Evolutionary conservation across 2,329 filamentous ascomycete species (phyloP).

Genomic region (Aspergillus pseudonomiae): DNA sequence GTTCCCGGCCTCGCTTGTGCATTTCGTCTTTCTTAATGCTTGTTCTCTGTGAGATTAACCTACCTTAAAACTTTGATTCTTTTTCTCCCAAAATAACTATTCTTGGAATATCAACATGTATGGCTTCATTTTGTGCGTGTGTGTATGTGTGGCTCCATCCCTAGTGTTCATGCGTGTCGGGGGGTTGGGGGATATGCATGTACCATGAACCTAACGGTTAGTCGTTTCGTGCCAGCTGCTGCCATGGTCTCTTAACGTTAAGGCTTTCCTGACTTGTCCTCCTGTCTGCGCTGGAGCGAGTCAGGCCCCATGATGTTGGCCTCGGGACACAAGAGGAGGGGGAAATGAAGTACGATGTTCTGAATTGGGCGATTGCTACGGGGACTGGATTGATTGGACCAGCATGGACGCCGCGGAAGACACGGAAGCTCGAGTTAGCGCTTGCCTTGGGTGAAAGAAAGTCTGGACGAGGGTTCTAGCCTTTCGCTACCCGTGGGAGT

Average conservation of each 20-base stretch:
- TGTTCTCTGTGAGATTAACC: neutral
- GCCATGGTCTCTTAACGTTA: neutral
- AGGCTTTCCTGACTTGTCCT: conserved; percentile 3
- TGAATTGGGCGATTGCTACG: conserved; percentile 7
- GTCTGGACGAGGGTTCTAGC: neutral
- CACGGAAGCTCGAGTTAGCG: neutral
- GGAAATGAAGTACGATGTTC: conserved; percentile 4
- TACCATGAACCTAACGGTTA: conserved; percentile 18
- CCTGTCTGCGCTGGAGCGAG: conserved; percentile 7
- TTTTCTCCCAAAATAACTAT: neutral
- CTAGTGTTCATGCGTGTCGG: conserved; percentile 14
- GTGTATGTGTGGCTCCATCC: neutral
- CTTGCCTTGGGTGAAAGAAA: neutral
- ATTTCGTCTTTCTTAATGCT: neutral
- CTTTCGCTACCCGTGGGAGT: conserved; percentile 11
- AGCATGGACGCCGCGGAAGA: conserved; percentile 3
- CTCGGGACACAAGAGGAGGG: neutral
- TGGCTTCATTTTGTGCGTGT: neutral
- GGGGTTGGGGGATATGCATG: conserved; percentile 11
- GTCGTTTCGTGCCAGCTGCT: conserved; percentile 8
- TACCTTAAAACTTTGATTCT: neutral
- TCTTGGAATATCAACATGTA: neutral
- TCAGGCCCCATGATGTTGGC: conserved; percentile 4
- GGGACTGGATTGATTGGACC: conserved; percentile 9
- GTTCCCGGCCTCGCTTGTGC: neutral